Conservation (phyloP, 345 rosid species). For the Citrus sinensis region DVS_A1.0 CM039164.1:3084001-3084500, state of each 20-base stretch:
- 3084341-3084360: slow-evolving; percentile 9
- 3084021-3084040: not conserved
- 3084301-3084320: not conserved
- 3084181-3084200: not conserved
- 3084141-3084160: slow-evolving; percentile 3
- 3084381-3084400: not conserved
- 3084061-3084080: not conserved
- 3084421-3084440: not conserved
- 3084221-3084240: not conserved
- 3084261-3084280: not conserved
- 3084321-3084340: not conserved
- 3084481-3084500: not conserved
- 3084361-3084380: not conserved
- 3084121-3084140: slow-evolving; percentile 6
- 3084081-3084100: not conserved
- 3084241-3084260: not conserved
- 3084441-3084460: not conserved
- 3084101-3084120: not conserved
- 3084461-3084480: not conserved
- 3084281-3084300: not conserved
- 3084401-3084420: not conserved
- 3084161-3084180: not conserved
- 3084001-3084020: not conserved
- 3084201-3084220: not conserved
- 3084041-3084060: not conserved